Base-by-base conservation (phyloP, 1,284 basidiomycete species). In the Singerocomus inundabilis region DNA sequence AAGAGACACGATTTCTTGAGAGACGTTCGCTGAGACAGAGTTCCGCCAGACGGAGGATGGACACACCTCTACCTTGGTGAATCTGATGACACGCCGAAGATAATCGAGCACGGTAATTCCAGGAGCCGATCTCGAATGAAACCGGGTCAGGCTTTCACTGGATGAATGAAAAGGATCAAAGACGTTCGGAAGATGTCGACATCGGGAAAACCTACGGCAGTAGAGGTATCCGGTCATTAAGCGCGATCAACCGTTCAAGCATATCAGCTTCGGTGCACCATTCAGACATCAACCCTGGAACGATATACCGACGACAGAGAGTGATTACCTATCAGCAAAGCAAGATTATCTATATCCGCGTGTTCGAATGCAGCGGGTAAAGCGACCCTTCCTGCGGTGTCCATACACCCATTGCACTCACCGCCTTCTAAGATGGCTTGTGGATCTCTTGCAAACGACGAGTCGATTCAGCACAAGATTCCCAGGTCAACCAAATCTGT, bases 191-290 rank as follows among this genome's bases (percentile, higher is more conserved):
- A 47, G 42, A 43, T 15, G 36, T 40, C 7, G 16, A 54, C 21
- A 53, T 53, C 36, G 39, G 50, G 53, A 47, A 52, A 44, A 80
- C 86, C 60, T 73, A 91, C 83, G 88, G 84, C 48, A 82, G 80
- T 56, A 93, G 75, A 54, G 89, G 89, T 69, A 98, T 93, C 67
- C 83, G 83, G 75, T 98, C 93, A 74, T 98, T 98, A 79, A 95
- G 91, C 54, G 80, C 77, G 70, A 94, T 93, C 58, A 98, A 75
- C 56, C 93, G 85, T 65, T 93, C 83, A 59, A 97, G 83, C 93
- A 97, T 97, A 69, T 95, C 90, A 57, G 91, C 92, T 93, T 40
- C 61, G 49, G 43, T 44, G 37, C 51, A 48, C 45, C 46, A 52
- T 42, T 56, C 35, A 51, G 52, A 57, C 55, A 62, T 59, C 55